These are phyloP conservation scores for Neurospora pannonica DNA, from an alignment of 495 filamentous ascomycete species.

Conservation along the genomic window DNA sequence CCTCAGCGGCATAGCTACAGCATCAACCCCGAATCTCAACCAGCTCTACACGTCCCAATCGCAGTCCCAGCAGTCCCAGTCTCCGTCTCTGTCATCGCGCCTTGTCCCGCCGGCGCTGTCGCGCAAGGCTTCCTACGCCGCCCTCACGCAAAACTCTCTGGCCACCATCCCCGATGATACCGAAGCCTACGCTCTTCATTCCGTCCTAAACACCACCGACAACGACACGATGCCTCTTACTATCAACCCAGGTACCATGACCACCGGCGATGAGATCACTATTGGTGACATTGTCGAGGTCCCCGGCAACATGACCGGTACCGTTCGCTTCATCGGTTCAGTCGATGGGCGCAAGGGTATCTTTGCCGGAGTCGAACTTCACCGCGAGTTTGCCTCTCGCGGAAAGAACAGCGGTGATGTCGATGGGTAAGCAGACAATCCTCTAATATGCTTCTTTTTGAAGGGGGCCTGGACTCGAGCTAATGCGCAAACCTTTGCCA, in stretches of 20 bases:
- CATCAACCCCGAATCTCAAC: constrained; percentile 51
- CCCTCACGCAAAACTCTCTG: constrained; percentile 51
- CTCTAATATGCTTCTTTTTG: background rate
- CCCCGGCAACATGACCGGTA: constrained; percentile 87
- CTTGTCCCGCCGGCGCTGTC: constrained; percentile 40
- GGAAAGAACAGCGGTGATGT: constrained; percentile 98
- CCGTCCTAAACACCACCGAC: constrained; percentile 36
- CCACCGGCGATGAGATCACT: constrained; percentile 39
- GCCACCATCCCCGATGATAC: constrained; percentile 53
- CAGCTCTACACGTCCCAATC: constrained; percentile 35
- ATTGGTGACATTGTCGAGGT: constrained; percentile 90
- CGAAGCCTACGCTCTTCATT: constrained; percentile 45
- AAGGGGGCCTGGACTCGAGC: background rate
- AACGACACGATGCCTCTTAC: constrained; percentile 28
- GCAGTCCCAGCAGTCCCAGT: background rate
- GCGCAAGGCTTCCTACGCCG: constrained; percentile 57
- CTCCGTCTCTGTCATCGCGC: constrained; percentile 23
- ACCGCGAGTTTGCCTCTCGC: constrained; percentile 63
- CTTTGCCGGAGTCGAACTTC: constrained; percentile 93
- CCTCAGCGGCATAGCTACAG: constrained; percentile 39
- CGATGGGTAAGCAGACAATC: constrained; percentile 61
- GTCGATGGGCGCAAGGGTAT: constrained; percentile 84
- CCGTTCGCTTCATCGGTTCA: constrained; percentile 76
- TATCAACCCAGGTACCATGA: constrained; percentile 20
- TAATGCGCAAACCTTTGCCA: constrained; percentile 19